Base-by-base conservation (phyloP, 495 filamentous ascomycete genomes). In the Parachaetomium inaequale region DNA sequence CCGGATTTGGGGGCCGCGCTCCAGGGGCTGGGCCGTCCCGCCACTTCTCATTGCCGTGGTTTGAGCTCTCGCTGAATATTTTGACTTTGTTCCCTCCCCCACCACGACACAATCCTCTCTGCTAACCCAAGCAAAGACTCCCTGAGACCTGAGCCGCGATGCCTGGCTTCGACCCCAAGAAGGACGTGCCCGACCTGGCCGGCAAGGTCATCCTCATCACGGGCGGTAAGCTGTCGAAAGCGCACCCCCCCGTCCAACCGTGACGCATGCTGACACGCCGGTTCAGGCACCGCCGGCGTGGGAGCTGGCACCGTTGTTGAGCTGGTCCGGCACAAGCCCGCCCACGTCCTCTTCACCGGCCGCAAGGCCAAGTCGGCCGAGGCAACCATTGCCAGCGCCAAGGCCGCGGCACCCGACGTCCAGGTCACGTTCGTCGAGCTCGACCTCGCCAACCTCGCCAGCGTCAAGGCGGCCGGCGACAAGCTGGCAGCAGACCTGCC, bases 371-470 rank as follows among this genome's bases (percentile, higher is more conserved):
- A 59, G 2, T 28, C 58, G 2, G 60, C 58, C 46, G 55, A 59
- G 21, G 31, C 58, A 3, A 55, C 32, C 32, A 69, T 69, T 55
- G 25, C 55, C 19, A 2, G 23, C 25, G 19, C 31, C 23, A 34
- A 31, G 8, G 11, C 56, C 14, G 19, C 17, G 19, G 38, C 50
- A n/a, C n/a, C n/a, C n/a, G n/a, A n/a, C 28, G 38, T 51, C 26
- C 25, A 31, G 11, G 47, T 66, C 6, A 36, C 60, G 15, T 47
- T 50, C 23, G 14, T 69, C n/a, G 7, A 42, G 14, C 46, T n/a
- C 58, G 61, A 69, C 51, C 55, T 66, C 25, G 49, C 58, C 49
- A 36, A 55, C 42, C 40, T 49, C 32, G 28, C 53, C 46, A 58
- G 55, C 19, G 62, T 64, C 67, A 59, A 51, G n/a, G 11, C 50